Evolutionary conservation across 164 flowering plant genomes (phyloP).

Genomic region (Magnolia officinalis): DNA sequence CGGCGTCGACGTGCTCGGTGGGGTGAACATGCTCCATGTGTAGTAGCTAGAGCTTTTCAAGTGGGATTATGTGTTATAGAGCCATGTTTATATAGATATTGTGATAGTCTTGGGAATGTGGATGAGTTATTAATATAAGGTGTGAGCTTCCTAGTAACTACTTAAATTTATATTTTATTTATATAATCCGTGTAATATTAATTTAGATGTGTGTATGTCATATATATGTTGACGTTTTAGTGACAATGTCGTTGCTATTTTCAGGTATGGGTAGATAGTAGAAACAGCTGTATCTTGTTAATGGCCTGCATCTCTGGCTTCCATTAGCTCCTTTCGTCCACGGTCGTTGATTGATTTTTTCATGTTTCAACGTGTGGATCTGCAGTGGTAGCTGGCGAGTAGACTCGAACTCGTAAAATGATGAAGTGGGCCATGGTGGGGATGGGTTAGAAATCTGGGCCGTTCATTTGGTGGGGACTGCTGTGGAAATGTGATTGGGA

Average conservation of each 20-base stretch:
- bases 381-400: not conserved
- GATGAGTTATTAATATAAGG: not conserved
- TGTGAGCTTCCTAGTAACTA: slow-evolving; percentile 16
- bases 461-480: not conserved
- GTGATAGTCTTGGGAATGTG: not conserved
- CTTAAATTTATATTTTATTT: not conserved
- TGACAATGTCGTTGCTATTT: not conserved
- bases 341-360: not conserved
- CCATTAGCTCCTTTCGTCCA: not conserved
- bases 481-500: no score
- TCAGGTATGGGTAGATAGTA: not conserved
- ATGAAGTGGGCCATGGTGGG: not conserved
- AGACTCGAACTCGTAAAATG: not conserved
- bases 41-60: not conserved
- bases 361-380: not conserved
- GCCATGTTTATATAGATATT: not conserved
- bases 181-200: not conserved
- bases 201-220: not conserved
- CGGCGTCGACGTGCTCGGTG: not conserved
- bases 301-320: slow-evolving; percentile 1
- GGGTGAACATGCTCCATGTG: not conserved
- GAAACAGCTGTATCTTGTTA: slow-evolving; percentile 12
- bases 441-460: not conserved
- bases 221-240: not conserved
- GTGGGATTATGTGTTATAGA: not conserved